Base-by-base conservation (phyloP, 306 rosid genomes). In the Acacia acuminata region DNA sequence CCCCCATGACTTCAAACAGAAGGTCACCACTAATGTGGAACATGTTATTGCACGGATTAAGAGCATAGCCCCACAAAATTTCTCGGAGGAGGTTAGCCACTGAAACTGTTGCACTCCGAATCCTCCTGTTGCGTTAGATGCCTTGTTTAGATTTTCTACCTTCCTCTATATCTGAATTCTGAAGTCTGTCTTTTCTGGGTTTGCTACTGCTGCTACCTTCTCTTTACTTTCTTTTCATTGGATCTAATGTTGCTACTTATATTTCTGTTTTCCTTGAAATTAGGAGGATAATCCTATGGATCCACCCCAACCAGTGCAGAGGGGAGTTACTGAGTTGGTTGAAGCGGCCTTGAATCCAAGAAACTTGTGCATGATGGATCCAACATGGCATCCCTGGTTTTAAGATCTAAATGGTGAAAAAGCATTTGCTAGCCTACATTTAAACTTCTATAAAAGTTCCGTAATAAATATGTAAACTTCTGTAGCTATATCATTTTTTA, bases 301-400 rank as follows among this genome's bases (percentile, higher is more conserved):
- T 45, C 97, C 94, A 40, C 98, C 97, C 8, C 99, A 91, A 71
- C 87, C 97, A 0, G 98, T 96, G 74, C 98, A 96, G 87, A 90
- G 92, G 83, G 98, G 98, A 40, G 99, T 96, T 44, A 88, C 94
- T 3, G 98, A 96, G 83, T 88, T 96, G 87, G 99, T 96, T 58
- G 97, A 96, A 80, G 98, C 99, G 63, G 99, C 99, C 79, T 84
- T 94, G 78, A 88, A 90, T 48, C 99, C 99, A 4, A 89, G 97
- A 90, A 92, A 94, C 87, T 85, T 96, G 88, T 96, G 99, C 92
- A 94, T 91, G 97, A 96, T 96, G 99, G 99, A 96, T 88, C 97
- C 99, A 5, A 96, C 99, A 11, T 96, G 99, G 99, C 99, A 96
- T 83, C 98, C 99, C 66, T 96, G 99, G 99, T 96, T 96, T 88